Evolutionary conservation across 2,329 filamentous ascomycete species (phyloP).

Genomic region (Dactylellina parvicollis): DNA sequence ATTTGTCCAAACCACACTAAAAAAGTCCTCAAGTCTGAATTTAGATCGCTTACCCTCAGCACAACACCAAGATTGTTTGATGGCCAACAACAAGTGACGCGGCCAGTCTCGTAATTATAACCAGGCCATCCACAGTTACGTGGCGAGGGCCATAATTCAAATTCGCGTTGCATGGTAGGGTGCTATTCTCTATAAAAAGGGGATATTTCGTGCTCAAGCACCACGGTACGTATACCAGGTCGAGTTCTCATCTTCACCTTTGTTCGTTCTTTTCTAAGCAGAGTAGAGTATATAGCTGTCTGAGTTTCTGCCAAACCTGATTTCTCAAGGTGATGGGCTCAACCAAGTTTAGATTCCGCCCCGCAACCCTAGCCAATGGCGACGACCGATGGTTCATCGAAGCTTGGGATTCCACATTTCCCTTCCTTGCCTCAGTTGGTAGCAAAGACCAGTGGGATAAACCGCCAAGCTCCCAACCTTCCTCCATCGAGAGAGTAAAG

Average conservation of each 20-base stretch:
- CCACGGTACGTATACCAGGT: no score
- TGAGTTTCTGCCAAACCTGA: neutral
- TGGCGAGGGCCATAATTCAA: no score
- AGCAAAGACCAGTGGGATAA: constrained; percentile 28
- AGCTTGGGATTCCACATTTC: constrained; percentile 36
- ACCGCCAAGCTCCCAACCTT: constrained; percentile 9
- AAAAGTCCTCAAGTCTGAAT: neutral
- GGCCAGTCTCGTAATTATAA: no score
- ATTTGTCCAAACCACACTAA: constrained; percentile 29
- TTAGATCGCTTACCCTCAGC: neutral
- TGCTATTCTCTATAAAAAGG: no score
- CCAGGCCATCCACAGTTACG: no score
- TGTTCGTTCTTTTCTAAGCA: no score
- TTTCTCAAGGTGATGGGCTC: constrained; percentile 1
- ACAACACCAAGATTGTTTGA: neutral
- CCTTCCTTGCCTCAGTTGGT: constrained; percentile 17
- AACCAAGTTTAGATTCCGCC: constrained; percentile 25
- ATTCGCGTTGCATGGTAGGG: no score
- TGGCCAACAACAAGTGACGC: no score
- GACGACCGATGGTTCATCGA: constrained; percentile 37
- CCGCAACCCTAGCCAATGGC: constrained; percentile 11
- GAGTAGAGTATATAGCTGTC: neutral
- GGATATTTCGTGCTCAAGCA: no score
- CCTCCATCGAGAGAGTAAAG: constrained; percentile 8
- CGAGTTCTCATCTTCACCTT: no score